phyloP scores from a whole-genome alignment of 2,329 filamentous ascomycete genomes.

The Beauveria asiatica region DNA sequence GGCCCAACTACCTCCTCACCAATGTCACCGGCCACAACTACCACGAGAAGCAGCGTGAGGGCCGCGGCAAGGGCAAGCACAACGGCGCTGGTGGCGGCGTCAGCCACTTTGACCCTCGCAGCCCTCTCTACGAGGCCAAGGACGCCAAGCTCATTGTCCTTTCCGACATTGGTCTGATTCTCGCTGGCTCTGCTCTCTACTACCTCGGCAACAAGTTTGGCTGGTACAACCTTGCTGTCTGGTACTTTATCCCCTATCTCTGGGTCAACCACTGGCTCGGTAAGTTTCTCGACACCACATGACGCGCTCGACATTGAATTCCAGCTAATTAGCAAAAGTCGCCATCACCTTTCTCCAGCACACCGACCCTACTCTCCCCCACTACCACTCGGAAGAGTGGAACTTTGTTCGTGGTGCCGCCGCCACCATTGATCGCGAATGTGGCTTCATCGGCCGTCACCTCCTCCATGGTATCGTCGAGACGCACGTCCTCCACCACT shows the following conservation, averaged over 20 bases:
- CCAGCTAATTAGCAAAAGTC: conserved; percentile 41
- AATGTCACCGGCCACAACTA: conserved; percentile 96
- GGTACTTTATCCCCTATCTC: conserved; percentile 91
- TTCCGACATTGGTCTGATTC: conserved; percentile 71
- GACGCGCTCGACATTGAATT: conserved; percentile 19
- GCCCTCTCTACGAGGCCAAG: conserved; percentile 84
- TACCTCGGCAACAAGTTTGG: conserved; percentile 70
- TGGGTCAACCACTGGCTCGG: conserved; percentile 99
- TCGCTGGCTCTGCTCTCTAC: conserved; percentile 54
- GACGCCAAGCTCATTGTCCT: conserved; percentile 80
- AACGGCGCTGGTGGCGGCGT: conserved; percentile 76
- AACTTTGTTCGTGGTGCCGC: conserved; percentile 89
- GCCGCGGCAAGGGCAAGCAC: conserved; percentile 83
- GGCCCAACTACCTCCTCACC: conserved; percentile 82
- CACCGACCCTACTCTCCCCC: conserved; percentile 87
- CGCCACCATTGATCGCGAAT: conserved; percentile 93
- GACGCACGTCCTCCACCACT: conserved; percentile 97
- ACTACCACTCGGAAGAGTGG: conserved; percentile 83
- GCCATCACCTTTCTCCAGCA: conserved; percentile 97
- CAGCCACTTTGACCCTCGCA: conserved; percentile 88
- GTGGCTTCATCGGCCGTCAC: conserved; percentile 86
- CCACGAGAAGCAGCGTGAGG: conserved; percentile 85
- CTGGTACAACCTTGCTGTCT: conserved; percentile 78
- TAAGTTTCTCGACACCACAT: conserved; percentile 41
- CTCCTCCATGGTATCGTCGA: conserved; percentile 89